Evolutionary conservation across 257 asterid species (phyloP), one percentile per base, ranked within the genome.

Genomic region (Eustoma russellianum): DNA sequence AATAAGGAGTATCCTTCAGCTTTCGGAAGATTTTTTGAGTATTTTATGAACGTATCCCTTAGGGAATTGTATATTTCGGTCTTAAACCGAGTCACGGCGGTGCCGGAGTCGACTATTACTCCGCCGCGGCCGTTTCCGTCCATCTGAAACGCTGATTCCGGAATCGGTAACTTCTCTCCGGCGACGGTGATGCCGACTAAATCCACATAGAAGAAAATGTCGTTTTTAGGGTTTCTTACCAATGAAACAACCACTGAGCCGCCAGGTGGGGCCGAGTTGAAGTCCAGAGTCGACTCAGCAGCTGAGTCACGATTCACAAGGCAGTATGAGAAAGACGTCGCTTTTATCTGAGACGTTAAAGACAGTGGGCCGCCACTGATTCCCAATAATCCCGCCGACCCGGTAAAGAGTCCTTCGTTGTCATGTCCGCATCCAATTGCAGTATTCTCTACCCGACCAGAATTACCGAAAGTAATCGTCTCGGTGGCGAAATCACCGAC

Each of bases 391-490:
- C 97, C 97, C 0, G 84, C 93, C 7, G 93, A 50, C 33, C 80
- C 94, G 19, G 61, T n/a, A 41, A 75, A 90, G 14, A 90, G 14
- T 0, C 97, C 97, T 30, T 60, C 74, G 60, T 86, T 90, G 14
- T 74, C 79, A 43, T 82, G 93, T 52, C 96, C 96, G 67, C 94
- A 90, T 0, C 94, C 97, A 38, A 86, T 11, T 1, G 94, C 93
- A 0, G 86, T 74, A 14, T 53, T 19, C 28, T 72, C 13, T 0
- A 81, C 70, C 1, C 81, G 50, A 0, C 74, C 85, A n/a, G 88
- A 56, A 0, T 52, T 49, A 24, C 85, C 93, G 53, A 89, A 81
- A 7, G 88, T 57, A 24, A 89, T 55, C 33, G 90, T 83, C 11
- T 89, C 97, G 1, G 86, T 76, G 11, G 79, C 90, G 59, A 86